Conservation (phyloP, 2,329 filamentous ascomycete genomes). For the Canariomyces notabilis region DNA sequence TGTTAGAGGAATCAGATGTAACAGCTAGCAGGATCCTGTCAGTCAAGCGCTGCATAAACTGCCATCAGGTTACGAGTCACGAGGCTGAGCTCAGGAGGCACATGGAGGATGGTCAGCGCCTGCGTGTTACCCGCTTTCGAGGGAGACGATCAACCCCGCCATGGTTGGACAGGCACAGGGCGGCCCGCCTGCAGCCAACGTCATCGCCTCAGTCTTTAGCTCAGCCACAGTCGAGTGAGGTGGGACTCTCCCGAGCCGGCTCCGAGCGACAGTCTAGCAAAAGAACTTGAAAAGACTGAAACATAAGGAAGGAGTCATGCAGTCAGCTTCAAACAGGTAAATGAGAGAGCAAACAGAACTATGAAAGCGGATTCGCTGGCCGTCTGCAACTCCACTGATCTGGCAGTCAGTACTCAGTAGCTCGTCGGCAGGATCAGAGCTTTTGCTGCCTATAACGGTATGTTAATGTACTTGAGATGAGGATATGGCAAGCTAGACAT, state of each 20-base stretch:
- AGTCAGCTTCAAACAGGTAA: no score
- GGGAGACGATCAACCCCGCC: conserved; percentile 5
- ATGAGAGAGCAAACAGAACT: no score
- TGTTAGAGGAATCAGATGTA: neutral
- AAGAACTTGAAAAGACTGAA: no score
- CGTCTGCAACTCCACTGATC: no score
- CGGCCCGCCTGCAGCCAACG: conserved; percentile 4
- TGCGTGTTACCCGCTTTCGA: neutral
- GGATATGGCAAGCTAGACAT: no score
- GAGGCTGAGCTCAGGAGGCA: neutral
- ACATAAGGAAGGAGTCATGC: no score
- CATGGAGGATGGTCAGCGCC: neutral
- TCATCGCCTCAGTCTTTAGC: conserved; percentile 8
- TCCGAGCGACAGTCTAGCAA: neutral
- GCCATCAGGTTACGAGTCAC: neutral
- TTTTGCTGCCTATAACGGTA: no score
- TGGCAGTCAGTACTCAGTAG: no score
- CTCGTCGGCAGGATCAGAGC: no score
- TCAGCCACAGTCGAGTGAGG: conserved; percentile 9
- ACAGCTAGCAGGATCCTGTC: neutral
- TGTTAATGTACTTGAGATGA: no score
- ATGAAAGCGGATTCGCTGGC: no score
- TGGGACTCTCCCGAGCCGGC: neutral
- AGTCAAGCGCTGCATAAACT: neutral
- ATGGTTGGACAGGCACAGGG: conserved; percentile 3